Evolutionary conservation across 257 asterid genomes (phyloP), one percentile per base, ranked within the genome.

Genomic region (Anisodus acutangulus): DNA sequence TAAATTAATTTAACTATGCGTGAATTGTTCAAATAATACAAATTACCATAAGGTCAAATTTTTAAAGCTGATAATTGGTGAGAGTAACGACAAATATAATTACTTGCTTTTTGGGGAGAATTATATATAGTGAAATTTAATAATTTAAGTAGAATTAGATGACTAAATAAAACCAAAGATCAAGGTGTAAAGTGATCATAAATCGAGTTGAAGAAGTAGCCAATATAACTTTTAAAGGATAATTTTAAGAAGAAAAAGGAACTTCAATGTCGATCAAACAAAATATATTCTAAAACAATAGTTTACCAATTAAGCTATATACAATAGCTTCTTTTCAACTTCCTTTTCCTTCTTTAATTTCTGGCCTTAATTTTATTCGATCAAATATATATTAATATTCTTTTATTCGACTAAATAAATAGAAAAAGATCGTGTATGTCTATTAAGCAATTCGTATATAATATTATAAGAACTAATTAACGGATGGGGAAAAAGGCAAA

Each of bases 321-420:
- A 66, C 53, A 37, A 68, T 68, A 68, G 37, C 51, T 68, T 68
- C 53, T 68, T 68, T 39, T 68, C 78, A 7, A 68, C 53, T 15
- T 9, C 43, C 51, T 39, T 68, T 69, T 69, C 8, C 78, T 69
- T 69, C 78, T 69, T 69, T 69, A 69, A 69, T 69, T 69, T 69
- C 54, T 41, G 5, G 31, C 78, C 78, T 41, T 19, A 41, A 68
- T 37, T 15, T 67, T 13, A 35, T 67, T 67, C 47, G 35, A 19
- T 45, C 19, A 31, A 64, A 26, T 68, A 39, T 68, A 68, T 68
- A 69, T 13, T 69, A 69, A 39, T 69, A 69, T 69, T 41, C 0
- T 69, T 41, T 41, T 69, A 69, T 69, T 8, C 54, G 1, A 15
- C 15, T 41, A 39, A 69, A 0, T 15, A 41, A 39, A 16, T 69